These are phyloP conservation scores for Plasmodium berghei DNA, from an alignment of 169 alveolate species.

Conservation along the genomic window DNA sequence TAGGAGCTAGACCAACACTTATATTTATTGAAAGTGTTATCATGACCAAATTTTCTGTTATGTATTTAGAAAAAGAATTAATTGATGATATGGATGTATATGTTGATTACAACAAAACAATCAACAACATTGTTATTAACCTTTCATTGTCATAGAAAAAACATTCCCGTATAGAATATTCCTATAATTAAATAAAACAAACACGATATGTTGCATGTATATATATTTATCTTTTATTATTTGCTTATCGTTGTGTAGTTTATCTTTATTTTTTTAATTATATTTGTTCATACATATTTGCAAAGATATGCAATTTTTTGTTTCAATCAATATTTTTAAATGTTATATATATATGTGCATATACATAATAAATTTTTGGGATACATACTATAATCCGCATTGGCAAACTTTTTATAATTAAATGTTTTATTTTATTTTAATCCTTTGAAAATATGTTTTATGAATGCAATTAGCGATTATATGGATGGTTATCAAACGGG, in stretches of 20 bases:
- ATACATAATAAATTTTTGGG: not conserved
- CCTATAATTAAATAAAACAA: not conserved
- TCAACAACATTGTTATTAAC: conserved; percentile 44
- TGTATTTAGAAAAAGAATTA: conserved; percentile 68
- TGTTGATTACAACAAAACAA: conserved; percentile 32
- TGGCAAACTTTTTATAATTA: too few relatives aligned
- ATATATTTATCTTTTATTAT: too few relatives aligned
- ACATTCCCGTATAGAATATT: not conserved
- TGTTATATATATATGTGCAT: not conserved
- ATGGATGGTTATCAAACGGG: too few relatives aligned
- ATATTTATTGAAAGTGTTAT: conserved; percentile 75
- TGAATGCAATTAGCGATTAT: too few relatives aligned
- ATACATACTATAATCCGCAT: too few relatives aligned
- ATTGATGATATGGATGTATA: conserved; percentile 65
- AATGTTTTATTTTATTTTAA: too few relatives aligned
- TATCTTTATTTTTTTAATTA: not conserved
- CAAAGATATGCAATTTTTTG: not conserved
- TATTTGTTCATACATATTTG: not conserved
- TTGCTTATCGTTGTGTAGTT: not conserved
- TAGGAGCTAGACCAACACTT: conserved; percentile 77
- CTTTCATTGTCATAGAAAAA: conserved; percentile 6
- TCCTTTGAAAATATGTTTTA: too few relatives aligned
- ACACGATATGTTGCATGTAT: not conserved
- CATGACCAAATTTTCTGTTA: conserved; percentile 72
- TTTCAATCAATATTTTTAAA: not conserved